Evolutionary conservation across 2,329 filamentous ascomycete species (phyloP).

Genomic region (Epicoccum sorghinum): DNA sequence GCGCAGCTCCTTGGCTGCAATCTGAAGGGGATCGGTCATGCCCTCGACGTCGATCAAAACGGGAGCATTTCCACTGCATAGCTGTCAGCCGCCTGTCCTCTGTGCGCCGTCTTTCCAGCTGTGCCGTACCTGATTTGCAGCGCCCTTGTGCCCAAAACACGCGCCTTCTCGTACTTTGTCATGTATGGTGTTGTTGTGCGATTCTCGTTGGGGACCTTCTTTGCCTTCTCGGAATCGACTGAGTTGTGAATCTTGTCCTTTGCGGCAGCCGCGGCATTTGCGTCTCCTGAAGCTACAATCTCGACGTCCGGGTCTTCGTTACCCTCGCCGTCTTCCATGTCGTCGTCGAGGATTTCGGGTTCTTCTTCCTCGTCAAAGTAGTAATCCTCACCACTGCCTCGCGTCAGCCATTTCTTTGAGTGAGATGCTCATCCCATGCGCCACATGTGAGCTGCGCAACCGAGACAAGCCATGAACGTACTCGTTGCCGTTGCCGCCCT

Average conservation of each 20-base stretch:
- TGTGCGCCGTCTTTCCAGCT: background rate
- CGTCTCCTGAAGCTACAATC: conserved; percentile 58
- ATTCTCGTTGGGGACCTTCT: conserved; percentile 88
- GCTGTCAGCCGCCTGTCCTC: conserved; percentile 21
- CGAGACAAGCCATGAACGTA: conserved; percentile 25
- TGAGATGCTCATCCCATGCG: conserved; percentile 7
- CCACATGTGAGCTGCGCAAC: conserved; percentile 11
- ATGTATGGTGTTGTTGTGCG: conserved; percentile 96
- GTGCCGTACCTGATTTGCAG: conserved; percentile 85
- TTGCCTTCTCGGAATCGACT: conserved; percentile 68
- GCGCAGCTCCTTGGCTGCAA: conserved; percentile 94
- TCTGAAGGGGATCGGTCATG: conserved; percentile 96
- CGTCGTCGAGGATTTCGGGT: conserved; percentile 67
- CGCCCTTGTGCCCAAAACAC: conserved; percentile 90
- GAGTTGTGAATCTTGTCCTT: conserved; percentile 57
- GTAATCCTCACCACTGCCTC: conserved; percentile 46
- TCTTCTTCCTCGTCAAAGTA: conserved; percentile 67
- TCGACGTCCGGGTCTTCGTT: conserved; percentile 44
- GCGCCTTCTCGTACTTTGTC: conserved; percentile 97
- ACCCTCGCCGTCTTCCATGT: conserved; percentile 60
- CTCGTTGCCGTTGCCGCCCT: conserved; percentile 39
- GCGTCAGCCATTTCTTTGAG: conserved; percentile 20
- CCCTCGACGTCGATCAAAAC: conserved; percentile 96
- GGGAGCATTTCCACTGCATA: conserved; percentile 87
- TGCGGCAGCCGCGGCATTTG: conserved; percentile 54